A percentile compares a stretch with the other conserved stretches of the same genome.
Evolutionary conservation across 192 early-diverging fungal genomes (phyloP).

Genomic region (Geranomyces michiganensis): DNA sequence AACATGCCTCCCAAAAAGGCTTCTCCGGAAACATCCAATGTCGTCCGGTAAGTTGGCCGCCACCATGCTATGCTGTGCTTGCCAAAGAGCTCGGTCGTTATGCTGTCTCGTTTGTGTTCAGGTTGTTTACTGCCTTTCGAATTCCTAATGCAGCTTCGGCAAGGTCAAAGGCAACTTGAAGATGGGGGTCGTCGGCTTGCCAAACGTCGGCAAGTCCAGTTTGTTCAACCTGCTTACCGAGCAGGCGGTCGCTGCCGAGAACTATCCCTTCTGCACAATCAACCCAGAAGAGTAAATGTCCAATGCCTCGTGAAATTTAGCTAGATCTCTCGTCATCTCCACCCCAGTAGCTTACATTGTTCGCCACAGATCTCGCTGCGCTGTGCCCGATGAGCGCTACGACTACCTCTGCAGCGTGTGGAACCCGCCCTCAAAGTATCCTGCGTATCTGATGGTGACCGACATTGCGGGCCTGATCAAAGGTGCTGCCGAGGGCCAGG

Average conservation of each 20-base stretch:
- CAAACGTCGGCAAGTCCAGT: conserved; percentile 85
- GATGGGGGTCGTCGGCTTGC: conserved; percentile 88
- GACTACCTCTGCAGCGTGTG: conserved; percentile 72
- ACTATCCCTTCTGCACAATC: conserved; percentile 97
- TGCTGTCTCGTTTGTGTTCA: too few species aligned
- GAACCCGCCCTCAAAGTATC: conserved; percentile 60
- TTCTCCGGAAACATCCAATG: conserved; percentile 2
- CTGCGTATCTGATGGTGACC: conserved; percentile 85
- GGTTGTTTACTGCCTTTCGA: background rate
- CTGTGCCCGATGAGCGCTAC: conserved; percentile 88
- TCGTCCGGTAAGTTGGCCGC: background rate
- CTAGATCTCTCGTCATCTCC: too few species aligned
- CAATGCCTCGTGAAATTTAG: too few species aligned
- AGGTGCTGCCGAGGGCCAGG: conserved; percentile 52
- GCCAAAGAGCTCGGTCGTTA: background rate
- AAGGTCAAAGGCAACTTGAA: conserved; percentile 54
- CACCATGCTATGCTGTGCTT: background rate
- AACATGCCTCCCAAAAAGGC: conserved; percentile 22
- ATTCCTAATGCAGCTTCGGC: conserved; percentile 20
- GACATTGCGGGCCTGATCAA: conserved; percentile 98
- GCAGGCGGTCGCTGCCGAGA: conserved; percentile 52
- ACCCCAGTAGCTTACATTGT: too few species aligned
- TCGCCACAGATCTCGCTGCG: conserved; percentile 62
- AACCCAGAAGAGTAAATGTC: conserved; percentile 91
- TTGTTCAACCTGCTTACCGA: conserved; percentile 58